Evolutionary conservation across 2,329 filamentous ascomycete genomes (phyloP).

Genomic region (Aspergillus niger): DNA sequence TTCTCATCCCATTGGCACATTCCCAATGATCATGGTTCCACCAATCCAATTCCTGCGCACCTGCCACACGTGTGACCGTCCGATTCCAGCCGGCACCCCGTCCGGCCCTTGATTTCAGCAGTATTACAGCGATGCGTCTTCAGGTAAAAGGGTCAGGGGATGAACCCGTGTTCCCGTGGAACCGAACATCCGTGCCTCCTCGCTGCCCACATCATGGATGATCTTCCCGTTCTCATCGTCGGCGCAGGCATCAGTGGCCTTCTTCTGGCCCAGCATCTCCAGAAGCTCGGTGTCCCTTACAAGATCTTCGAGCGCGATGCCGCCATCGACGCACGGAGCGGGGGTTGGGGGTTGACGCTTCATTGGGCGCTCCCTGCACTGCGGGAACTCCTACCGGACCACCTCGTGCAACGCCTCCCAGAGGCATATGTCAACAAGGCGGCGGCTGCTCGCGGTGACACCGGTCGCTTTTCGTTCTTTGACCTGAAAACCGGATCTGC

Average conservation of each 20-base stretch:
- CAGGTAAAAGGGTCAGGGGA: neutral
- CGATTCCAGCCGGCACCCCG: neutral
- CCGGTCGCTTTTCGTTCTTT: slow-evolving; percentile 57
- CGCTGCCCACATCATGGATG: slow-evolving; percentile 18
- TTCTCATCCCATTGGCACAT: neutral
- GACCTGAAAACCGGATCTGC: slow-evolving; percentile 56
- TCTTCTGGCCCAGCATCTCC: slow-evolving; percentile 45
- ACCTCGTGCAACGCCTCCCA: slow-evolving; percentile 49
- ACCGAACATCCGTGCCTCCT: neutral
- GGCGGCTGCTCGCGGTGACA: slow-evolving; percentile 51
- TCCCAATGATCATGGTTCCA: neutral
- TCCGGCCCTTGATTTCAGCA: too few relatives aligned
- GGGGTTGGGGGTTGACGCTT: slow-evolving; percentile 65
- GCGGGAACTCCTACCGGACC: slow-evolving; percentile 53
- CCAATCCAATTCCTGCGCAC: neutral
- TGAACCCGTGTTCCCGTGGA: neutral
- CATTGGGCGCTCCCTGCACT: slow-evolving; percentile 63
- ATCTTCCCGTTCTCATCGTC: slow-evolving; percentile 45
- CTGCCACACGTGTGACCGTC: neutral
- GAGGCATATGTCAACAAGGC: slow-evolving; percentile 58
- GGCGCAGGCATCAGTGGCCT: slow-evolving; percentile 49
- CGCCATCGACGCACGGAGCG: slow-evolving; percentile 50
- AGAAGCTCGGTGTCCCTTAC: slow-evolving; percentile 36
- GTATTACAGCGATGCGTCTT: neutral
- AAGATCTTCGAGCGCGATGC: slow-evolving; percentile 46